These are phyloP conservation scores for Neofusicoccum umdonicola DNA, from an alignment of 2,329 filamentous ascomycete genomes.

Conservation along the genomic window DNA sequence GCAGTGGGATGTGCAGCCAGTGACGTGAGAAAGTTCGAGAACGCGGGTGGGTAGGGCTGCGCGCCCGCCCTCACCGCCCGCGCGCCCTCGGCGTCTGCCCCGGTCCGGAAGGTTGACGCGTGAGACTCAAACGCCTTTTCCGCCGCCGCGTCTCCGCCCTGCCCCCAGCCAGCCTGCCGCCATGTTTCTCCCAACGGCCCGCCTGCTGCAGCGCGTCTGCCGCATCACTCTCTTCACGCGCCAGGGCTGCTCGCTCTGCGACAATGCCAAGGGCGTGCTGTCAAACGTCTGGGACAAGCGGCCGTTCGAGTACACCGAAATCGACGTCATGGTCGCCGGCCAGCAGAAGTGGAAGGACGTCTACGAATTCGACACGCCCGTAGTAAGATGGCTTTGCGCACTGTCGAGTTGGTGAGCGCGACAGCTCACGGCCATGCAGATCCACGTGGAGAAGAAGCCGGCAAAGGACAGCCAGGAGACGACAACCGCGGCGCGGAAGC, in stretches of 20 bases:
- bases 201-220: slow-evolving; percentile 34
- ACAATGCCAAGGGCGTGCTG: slow-evolving; percentile 65
- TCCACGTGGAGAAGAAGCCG: slow-evolving; percentile 59
- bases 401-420: neutral
- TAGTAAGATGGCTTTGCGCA: slow-evolving; percentile 51
- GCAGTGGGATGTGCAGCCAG: neutral
- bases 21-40: slow-evolving; percentile 14
- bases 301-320: slow-evolving; percentile 67
- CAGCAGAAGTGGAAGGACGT: slow-evolving; percentile 66
- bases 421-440: slow-evolving; percentile 32
- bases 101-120: neutral
- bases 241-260: slow-evolving; percentile 68
- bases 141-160: neutral
- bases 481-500: slow-evolving; percentile 61
- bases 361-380: slow-evolving; percentile 80
- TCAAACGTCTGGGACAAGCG: slow-evolving; percentile 65
- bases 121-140: neutral
- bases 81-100: neutral
- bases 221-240: slow-evolving; percentile 76
- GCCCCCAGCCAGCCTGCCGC: neutral
- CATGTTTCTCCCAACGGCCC: slow-evolving; percentile 23
- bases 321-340: slow-evolving; percentile 65
- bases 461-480: slow-evolving; percentile 42
- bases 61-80: neutral
- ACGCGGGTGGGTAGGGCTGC: neutral